Conservation (phyloP, 306 rosid species). For the Leucaena leucocephala region DNA sequence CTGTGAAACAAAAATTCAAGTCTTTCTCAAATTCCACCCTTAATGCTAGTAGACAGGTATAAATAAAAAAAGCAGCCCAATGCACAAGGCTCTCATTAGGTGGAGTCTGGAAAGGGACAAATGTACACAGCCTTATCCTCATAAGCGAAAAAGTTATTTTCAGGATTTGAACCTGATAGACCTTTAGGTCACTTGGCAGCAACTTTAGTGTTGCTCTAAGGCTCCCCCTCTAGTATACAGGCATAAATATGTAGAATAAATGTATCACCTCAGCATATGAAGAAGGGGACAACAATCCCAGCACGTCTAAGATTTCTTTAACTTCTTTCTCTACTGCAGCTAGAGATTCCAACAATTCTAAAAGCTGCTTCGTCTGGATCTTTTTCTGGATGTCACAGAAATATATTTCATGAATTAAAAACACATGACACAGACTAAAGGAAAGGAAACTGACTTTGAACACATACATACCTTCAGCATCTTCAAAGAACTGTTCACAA, state of each 20-base stretch:
- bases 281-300: constrained; percentile 65
- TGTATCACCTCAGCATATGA: constrained; percentile 68
- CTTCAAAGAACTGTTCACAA: constrained; percentile 67
- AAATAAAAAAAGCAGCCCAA: too few relatives aligned
- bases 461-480: constrained; percentile 66
- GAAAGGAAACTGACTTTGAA: constrained; percentile 24
- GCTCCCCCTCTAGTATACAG: neutral
- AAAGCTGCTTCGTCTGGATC: constrained; percentile 59
- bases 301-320: constrained; percentile 49
- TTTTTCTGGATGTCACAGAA: constrained; percentile 62
- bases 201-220: too few relatives aligned
- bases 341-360: constrained; percentile 63
- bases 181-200: too few relatives aligned
- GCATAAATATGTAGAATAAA: constrained; percentile 6
- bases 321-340: constrained; percentile 64
- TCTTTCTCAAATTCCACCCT: neutral
- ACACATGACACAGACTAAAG: neutral
- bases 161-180: too few relatives aligned
- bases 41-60: neutral
- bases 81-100: too few relatives aligned
- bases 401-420: constrained; percentile 27
- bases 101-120: too few relatives aligned
- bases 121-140: too few relatives aligned
- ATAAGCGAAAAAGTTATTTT: too few relatives aligned
- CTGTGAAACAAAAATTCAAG: constrained; percentile 45